phyloP scores from a whole-genome alignment of 768 basidiomycete genomes.

The Mycena latifolia region DNA sequence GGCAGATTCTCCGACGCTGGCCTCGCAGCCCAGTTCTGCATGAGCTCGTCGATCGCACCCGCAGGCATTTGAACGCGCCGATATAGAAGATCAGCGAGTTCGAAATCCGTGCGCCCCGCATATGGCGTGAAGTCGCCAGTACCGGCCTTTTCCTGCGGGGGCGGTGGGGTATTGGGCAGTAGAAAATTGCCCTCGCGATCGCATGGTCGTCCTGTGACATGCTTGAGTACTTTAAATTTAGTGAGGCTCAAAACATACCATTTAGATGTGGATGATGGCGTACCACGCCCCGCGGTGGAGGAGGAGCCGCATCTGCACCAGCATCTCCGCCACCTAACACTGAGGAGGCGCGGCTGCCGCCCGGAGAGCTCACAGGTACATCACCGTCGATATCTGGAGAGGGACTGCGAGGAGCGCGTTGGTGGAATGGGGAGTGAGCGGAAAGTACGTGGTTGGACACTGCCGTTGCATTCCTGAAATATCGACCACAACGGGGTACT shows the following conservation, averaged over 20 bases:
- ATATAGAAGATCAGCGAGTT: conserved; percentile 28
- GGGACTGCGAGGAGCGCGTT: too few relatives aligned
- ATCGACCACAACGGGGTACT: too few relatives aligned
- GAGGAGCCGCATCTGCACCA: background rate
- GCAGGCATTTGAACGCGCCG: too few relatives aligned
- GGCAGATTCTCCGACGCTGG: conserved; percentile 11
- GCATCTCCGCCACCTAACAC: too few relatives aligned
- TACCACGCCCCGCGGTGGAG: background rate
- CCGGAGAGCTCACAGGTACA: background rate
- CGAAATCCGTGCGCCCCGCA: conserved; percentile 3
- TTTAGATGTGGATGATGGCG: conserved; percentile 19
- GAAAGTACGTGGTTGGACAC: too few relatives aligned
- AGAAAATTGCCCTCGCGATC: too few relatives aligned
- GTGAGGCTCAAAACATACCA: background rate
- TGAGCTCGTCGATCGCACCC: conserved; percentile 27
- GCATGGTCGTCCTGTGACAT: conserved; percentile 11
- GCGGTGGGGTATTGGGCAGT: background rate
- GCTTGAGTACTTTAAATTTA: background rate
- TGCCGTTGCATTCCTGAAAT: too few relatives aligned
- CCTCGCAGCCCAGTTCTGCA: conserved; percentile 27
- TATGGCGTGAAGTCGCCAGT: conserved; percentile 17
- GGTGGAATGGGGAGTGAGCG: too few relatives aligned
- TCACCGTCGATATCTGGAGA: background rate
- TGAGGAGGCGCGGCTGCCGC: background rate
- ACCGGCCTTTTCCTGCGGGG: too few relatives aligned